A percentile compares a stretch with the other conserved stretches of the same genome.
phyloP scores from a whole-genome alignment of 495 filamentous ascomycete genomes.

The Lasiosphaeria miniovina region DNA sequence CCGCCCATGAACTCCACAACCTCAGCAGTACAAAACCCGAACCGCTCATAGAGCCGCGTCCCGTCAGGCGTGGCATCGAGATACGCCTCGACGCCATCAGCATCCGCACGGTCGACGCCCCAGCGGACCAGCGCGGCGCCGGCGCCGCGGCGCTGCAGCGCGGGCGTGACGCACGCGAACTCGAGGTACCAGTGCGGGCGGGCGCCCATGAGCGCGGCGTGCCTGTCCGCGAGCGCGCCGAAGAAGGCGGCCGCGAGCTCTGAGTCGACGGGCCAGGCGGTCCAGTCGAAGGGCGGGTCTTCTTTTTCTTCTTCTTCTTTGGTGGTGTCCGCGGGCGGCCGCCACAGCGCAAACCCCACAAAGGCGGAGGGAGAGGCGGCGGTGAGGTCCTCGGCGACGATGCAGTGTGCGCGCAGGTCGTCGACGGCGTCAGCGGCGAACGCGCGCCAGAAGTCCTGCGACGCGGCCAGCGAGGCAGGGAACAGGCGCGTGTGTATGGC shows the following conservation, averaged over 20 bases:
- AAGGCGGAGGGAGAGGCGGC: neutral
- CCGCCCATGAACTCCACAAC: slow-evolving; percentile 31
- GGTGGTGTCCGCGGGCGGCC: neutral
- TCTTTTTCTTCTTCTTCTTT: neutral
- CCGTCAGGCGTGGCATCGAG: slow-evolving; percentile 54
- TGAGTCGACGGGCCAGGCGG: slow-evolving; percentile 3
- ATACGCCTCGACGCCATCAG: slow-evolving; percentile 44
- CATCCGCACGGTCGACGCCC: slow-evolving; percentile 51
- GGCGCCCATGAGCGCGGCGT: slow-evolving; percentile 31
- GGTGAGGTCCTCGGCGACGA: slow-evolving; percentile 1
- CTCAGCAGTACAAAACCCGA: slow-evolving; percentile 50
- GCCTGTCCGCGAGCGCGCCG: slow-evolving; percentile 17
- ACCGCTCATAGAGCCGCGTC: slow-evolving; percentile 49
- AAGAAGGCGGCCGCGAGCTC: slow-evolving; percentile 17
- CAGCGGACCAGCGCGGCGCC: slow-evolving; percentile 47
- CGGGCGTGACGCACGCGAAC: slow-evolving; percentile 43
- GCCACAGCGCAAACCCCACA: slow-evolving; percentile 3
- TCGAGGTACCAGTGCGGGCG: slow-evolving; percentile 45
- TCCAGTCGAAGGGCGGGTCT: neutral
- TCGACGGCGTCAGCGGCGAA: neutral
- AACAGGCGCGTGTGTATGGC: slow-evolving; percentile 12
- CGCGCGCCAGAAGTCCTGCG: neutral
- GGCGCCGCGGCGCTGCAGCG: slow-evolving; percentile 50
- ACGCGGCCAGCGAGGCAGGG: neutral
- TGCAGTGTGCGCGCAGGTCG: neutral